Evolutionary conservation across 163 green algal genomes (phyloP), one percentile per base, ranked within the genome.

Genomic region (Prototheca stagnorum): DNA sequence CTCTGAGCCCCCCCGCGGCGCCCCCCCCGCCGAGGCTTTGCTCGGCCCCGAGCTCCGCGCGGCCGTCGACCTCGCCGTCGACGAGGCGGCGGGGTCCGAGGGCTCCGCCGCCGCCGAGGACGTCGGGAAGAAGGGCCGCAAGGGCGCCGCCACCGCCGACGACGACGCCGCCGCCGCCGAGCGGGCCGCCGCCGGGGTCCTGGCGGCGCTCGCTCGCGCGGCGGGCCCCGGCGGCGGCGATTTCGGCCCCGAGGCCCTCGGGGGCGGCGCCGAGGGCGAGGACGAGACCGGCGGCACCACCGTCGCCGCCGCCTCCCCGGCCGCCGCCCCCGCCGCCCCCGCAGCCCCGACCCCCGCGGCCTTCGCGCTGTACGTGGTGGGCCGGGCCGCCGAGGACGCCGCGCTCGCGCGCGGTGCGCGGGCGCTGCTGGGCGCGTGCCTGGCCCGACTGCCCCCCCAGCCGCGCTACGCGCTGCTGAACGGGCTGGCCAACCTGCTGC

Each of bases 401-500:
- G 44, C 41, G 20, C 33, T 29, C 54, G 47, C 51, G 39, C 58
- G 65, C 11, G 16, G 45, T 14, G 22, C 48, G 19, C 49, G 56
- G n/a, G 27, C 44, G 44, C 51, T 92, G 34, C 82, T 87, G 48
- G 54, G 72, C 41, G 53, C 65, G 9, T 58, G 84, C 47, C 64
- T 56, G 2, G 25, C 20, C 24, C 71, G 79, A 42, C 49, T 85
- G 55, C 73, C 69, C 43, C 41, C 33, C 3, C 48, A n/a, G 27
- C 8, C 22, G 0, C 74, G 82, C 31, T 82, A 89, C 69, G 62
- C 93, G 47, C 72, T 98, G 53, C 64, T 98, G 28, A 96, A 96
- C 63, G 86, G 75, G 1, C 68, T 95, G n/a, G 83, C 88, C 47
- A 97, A 97, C 72, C 90, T 97, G 73, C 85, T 99, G 73, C 75